Percentiles rank a stretch among this genome's conserved stretches.
Conservation (phyloP, 2,329 filamentous ascomycete species). For the Ramichloridium luteum region DNA sequence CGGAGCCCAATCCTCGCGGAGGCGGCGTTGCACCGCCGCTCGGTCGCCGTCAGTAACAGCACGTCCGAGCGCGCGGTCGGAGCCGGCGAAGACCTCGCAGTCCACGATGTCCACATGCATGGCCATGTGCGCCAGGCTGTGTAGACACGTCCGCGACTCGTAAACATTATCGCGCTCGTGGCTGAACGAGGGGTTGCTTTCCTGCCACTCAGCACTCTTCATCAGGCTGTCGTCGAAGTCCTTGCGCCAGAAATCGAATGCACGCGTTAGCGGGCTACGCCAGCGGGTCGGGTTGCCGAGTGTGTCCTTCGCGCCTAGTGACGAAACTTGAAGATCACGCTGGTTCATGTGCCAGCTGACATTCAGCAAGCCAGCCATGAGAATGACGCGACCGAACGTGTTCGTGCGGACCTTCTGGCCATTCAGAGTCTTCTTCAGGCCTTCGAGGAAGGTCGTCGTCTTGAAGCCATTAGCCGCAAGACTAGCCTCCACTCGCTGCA, state of each 20-base stretch:
- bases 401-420: slow-evolving; percentile 81
- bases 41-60: slow-evolving; percentile 75
- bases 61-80: slow-evolving; percentile 71
- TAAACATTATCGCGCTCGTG: slow-evolving; percentile 58
- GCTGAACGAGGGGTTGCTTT: slow-evolving; percentile 21
- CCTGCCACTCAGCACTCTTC: slow-evolving; percentile 32
- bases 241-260: slow-evolving; percentile 86
- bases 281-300: slow-evolving; percentile 84
- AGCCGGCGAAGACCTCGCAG: slow-evolving; percentile 87
- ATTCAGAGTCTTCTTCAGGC: slow-evolving; percentile 77
- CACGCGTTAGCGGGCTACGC: slow-evolving; percentile 70
- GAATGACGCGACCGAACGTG: slow-evolving; percentile 78
- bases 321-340: slow-evolving; percentile 81
- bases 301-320: slow-evolving; percentile 65
- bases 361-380: slow-evolving; percentile 88
- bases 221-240: slow-evolving; percentile 77
- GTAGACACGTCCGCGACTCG: slow-evolving; percentile 76
- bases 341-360: slow-evolving; percentile 98
- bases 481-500: slow-evolving; percentile 69
- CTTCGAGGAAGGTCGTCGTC: slow-evolving; percentile 77
- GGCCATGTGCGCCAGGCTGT: slow-evolving; percentile 92
- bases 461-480: slow-evolving; percentile 72
- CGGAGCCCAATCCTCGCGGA: slow-evolving; percentile 82
- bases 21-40: slow-evolving; percentile 63
- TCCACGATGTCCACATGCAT: slow-evolving; percentile 98